Base-by-base conservation (phyloP, 2,329 filamentous ascomycete genomes). In the Decorospora gaudefroyi region DNA sequence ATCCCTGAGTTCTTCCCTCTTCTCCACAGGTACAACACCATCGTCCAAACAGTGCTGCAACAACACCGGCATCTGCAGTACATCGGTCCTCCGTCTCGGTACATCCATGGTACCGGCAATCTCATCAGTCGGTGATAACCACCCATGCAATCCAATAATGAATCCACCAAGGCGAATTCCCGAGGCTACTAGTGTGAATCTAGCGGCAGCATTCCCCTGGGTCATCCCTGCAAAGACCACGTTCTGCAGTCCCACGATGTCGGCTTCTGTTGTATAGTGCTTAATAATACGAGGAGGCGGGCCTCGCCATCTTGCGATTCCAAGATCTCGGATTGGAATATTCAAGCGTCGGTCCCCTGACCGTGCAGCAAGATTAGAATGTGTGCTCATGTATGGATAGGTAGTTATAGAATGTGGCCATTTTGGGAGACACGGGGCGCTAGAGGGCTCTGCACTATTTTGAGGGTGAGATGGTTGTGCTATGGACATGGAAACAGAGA, bases 341-440 rank as follows among this genome's bases (percentile, higher is more conserved):
- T 67, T 0, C 41, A 8, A 9, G 62, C 66, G 5, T 49, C 54
- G 51, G 71, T 75, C 42, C 73, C 74, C 12, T 72, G 66, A 7
- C 75, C 75, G 35, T 79, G 75, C 6, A 78, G 71, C 33, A 76
- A 68, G 34, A 79, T 75, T 26, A 78, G 47, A 0, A 74, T 78
- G 40, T 78, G 72, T 0, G 69, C n/a, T n/a, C n/a, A n/a, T n/a
- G n/a, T n/a, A n/a, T n/a, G n/a, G n/a, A n/a, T n/a, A n/a, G n/a
- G n/a, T n/a, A n/a, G n/a, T n/a, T n/a, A n/a, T n/a, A n/a, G n/a
- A n/a, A n/a, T n/a, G n/a, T n/a, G n/a, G n/a, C n/a, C n/a, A n/a
- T n/a, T n/a, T n/a, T n/a, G n/a, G n/a, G n/a, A n/a, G n/a, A n/a
- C n/a, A n/a, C n/a, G n/a, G n/a, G n/a, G n/a, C n/a, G n/a, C n/a